Conservation (phyloP, 2,329 filamentous ascomycete species). For the Chaetomiaceae sp. region DNA sequence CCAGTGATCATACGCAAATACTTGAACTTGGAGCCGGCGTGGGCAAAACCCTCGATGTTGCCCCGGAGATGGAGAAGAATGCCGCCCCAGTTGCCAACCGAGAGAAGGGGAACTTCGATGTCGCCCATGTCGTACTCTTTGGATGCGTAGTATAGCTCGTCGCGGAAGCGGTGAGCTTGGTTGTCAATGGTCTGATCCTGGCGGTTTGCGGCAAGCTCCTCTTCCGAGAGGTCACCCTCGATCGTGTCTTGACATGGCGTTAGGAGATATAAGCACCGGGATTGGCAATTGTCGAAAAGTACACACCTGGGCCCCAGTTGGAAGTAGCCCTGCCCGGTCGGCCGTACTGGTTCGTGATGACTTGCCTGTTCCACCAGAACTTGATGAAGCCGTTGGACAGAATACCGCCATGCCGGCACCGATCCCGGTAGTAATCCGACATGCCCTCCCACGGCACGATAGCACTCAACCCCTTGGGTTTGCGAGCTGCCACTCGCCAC, state of each 20-base stretch:
- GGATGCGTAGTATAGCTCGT: constrained; percentile 60
- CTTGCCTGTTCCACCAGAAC: constrained; percentile 65
- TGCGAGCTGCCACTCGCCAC: constrained; percentile 46
- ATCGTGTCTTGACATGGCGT: constrained; percentile 41
- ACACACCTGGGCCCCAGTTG: constrained; percentile 21
- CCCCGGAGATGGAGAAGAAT: constrained; percentile 65
- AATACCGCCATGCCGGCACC: constrained; percentile 59
- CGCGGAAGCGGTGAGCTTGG: constrained; percentile 51
- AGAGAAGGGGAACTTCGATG: constrained; percentile 63
- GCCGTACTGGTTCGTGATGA: constrained; percentile 66
- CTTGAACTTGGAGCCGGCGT: constrained; percentile 62
- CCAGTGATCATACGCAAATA: constrained; percentile 67
- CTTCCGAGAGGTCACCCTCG: constrained; percentile 54
- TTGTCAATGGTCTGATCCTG: constrained; percentile 45
- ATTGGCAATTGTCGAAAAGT: no score
- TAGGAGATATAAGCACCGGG: no score
- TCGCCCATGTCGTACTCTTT: constrained; percentile 62
- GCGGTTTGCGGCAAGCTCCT: constrained; percentile 47
- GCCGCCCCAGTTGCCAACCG: constrained; percentile 67
- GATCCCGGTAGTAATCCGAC: constrained; percentile 52
- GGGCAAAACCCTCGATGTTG: constrained; percentile 61
- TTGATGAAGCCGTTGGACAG: constrained; percentile 54
- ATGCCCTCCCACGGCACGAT: constrained; percentile 52
- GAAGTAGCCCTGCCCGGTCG: constrained; percentile 32
- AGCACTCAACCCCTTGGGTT: constrained; percentile 43